Evolutionary conservation across 1,284 basidiomycete species (phyloP), one percentile per base, ranked within the genome.

Genomic region (Marasmius sp.): DNA sequence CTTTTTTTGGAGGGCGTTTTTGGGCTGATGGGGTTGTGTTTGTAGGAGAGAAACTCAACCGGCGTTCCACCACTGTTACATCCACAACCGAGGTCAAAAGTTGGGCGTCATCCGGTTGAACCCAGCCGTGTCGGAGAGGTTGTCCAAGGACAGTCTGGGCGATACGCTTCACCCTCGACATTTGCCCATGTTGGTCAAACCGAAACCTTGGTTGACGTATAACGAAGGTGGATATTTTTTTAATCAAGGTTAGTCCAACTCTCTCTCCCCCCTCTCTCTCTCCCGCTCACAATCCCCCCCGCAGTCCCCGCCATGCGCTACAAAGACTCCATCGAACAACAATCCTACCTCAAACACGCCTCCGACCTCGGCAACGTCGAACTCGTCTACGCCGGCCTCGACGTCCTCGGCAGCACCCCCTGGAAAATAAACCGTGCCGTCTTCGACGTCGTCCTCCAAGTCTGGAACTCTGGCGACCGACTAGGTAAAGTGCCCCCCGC

Each of bases 111-210:
- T 98, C 72, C 89, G 88, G 71, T 77, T 97, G 62, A 98, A 98
- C 74, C 88, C 91, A 1, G 86, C 83, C 1, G 89, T 99, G 10
- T 82, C 89, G 1, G 86, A 91, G 20, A 85, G 91, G 2, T 79
- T 99, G 62, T 89, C 93, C 8, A 88, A 86, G 64, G 96, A 98
- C 67, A 82, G 80, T 41, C 72, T 96, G 6, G 78, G 82, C n/a
- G 86, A 90, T 58, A 88, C 92, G 0, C 79, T 98, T 10, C 94
- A 97, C 74, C 95, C 97, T 14, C 91, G 96, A 8, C 94, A 97
- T 74, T 81, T 99, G 51, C 97, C 97, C 8, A 99, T 99, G 97
- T 83, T 99, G 1, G 87, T 97, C 22, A 89, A 89, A 62, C 97
- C 97, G 0, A 89, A 89, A 67, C 92, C 93, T 0, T 99, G 97